Evolutionary conservation across 1,284 basidiomycete species (phyloP).

Genomic region (Marasmius oreades): DNA sequence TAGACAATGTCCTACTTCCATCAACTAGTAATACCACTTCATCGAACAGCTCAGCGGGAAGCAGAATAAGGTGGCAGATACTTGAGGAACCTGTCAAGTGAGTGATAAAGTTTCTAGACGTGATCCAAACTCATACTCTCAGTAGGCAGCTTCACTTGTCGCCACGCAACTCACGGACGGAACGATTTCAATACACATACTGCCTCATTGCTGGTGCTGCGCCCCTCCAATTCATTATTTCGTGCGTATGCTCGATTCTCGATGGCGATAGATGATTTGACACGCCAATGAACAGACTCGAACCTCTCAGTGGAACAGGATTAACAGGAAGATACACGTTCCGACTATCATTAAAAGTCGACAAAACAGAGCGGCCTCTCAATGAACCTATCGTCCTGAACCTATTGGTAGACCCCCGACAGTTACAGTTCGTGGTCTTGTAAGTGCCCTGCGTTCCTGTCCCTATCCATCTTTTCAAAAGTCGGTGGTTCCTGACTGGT

Average conservation of each 20-base stretch:
- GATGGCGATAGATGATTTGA: background rate
- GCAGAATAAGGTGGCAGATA: constrained; percentile 1
- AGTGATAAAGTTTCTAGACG: background rate
- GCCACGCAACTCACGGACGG: constrained; percentile 22
- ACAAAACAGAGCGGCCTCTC: constrained; percentile 48
- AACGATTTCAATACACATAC: constrained; percentile 46
- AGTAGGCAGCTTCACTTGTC: constrained; percentile 10
- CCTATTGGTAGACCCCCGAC: constrained; percentile 47
- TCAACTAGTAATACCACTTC: constrained; percentile 5
- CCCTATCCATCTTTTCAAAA: background rate
- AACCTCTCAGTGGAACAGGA: constrained; percentile 40
- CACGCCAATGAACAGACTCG: constrained; percentile 38
- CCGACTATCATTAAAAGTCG: constrained; percentile 46
- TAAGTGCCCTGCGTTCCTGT: constrained; percentile 24
- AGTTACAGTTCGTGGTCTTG: constrained; percentile 56
- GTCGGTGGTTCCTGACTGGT: background rate
- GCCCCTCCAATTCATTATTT: constrained; percentile 42
- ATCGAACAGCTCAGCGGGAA: constrained; percentile 6
- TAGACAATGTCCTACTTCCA: background rate
- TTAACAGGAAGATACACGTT: constrained; percentile 44
- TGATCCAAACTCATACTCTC: background rate
- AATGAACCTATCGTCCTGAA: constrained; percentile 41
- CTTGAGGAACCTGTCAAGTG: constrained; percentile 1
- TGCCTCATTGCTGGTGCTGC: constrained; percentile 36
- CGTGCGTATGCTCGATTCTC: constrained; percentile 29